Conservation (phyloP, 2,329 filamentous ascomycete genomes). For the Metarhizium robertsii region DNA sequence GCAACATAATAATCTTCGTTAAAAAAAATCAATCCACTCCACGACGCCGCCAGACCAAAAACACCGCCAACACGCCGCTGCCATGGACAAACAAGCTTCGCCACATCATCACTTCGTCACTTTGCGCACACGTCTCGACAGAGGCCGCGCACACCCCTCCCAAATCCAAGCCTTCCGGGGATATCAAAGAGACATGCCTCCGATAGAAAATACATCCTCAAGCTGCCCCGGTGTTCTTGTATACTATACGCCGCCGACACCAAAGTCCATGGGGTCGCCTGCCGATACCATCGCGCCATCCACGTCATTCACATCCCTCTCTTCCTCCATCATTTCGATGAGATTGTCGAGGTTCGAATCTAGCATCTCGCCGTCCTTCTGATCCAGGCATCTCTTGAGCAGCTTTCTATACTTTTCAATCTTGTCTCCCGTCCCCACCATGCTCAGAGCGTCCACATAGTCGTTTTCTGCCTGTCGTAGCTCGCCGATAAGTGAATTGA, state of each 20-base stretch:
- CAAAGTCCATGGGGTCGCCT: slow-evolving; percentile 21
- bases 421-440: slow-evolving; percentile 62
- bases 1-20: no score
- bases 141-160: no score
- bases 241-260: slow-evolving; percentile 3
- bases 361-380: slow-evolving; percentile 57
- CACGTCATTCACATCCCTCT: slow-evolving; percentile 36
- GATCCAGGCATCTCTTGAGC: slow-evolving; percentile 58
- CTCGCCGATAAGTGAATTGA: slow-evolving; percentile 47
- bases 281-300: slow-evolving; percentile 19
- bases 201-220: background rate
- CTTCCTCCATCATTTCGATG: slow-evolving; percentile 55
- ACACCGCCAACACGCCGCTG: background rate
- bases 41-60: background rate
- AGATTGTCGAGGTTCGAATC: slow-evolving; percentile 54
- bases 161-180: background rate
- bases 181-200: background rate
- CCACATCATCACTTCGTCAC: background rate
- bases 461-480: slow-evolving; percentile 54
- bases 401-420: slow-evolving; percentile 65
- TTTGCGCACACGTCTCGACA: background rate
- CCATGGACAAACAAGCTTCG: background rate
- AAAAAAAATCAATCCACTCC: background rate
- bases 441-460: slow-evolving; percentile 58
- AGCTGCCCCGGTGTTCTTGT: background rate